Conservation (phyloP, 176 grass and related monocot genomes). For the Lolium perenne region DNA sequence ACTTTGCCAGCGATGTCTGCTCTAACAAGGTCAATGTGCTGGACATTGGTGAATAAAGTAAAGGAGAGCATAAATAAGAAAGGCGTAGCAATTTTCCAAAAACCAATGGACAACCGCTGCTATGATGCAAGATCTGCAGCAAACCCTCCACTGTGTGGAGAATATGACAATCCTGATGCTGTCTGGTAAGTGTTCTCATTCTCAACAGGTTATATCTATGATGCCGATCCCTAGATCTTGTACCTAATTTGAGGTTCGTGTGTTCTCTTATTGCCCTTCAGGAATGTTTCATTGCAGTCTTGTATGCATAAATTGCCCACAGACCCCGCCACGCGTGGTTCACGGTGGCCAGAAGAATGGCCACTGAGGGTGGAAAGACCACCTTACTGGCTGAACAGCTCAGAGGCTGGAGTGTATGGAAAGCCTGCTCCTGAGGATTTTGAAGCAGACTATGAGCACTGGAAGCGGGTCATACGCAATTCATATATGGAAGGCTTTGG, state of each 20-base stretch:
- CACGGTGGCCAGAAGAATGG: slow-evolving; percentile 78
- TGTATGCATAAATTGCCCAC: slow-evolving; percentile 80
- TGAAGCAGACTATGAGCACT: slow-evolving; percentile 75
- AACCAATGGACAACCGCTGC: slow-evolving; percentile 71
- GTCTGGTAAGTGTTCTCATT: slow-evolving; percentile 56
- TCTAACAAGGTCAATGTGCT: slow-evolving; percentile 86
- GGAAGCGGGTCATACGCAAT: slow-evolving; percentile 67
- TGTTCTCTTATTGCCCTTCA: slow-evolving; percentile 39
- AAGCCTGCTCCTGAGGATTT: slow-evolving; percentile 79
- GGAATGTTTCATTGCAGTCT: slow-evolving; percentile 71
- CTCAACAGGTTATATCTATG: slow-evolving; percentile 15
- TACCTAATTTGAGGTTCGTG: slow-evolving; percentile 28
- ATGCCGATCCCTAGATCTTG: slow-evolving; percentile 12
- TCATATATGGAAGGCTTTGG: slow-evolving; percentile 72
- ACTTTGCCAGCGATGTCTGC: slow-evolving; percentile 66
- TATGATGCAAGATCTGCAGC: slow-evolving; percentile 58
- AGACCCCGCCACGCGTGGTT: slow-evolving; percentile 52
- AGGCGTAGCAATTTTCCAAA: slow-evolving; percentile 73
- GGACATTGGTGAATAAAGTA: slow-evolving; percentile 75
- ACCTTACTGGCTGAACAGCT: slow-evolving; percentile 79
- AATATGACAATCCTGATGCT: slow-evolving; percentile 78
- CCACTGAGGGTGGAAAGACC: slow-evolving; percentile 68
- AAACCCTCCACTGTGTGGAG: slow-evolving; percentile 69
- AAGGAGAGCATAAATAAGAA: slow-evolving; percentile 73
- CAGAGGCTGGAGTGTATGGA: slow-evolving; percentile 74